Evolutionary conservation across 768 basidiomycete genomes (phyloP).

Genomic region (Pleurotus ostreatus): DNA sequence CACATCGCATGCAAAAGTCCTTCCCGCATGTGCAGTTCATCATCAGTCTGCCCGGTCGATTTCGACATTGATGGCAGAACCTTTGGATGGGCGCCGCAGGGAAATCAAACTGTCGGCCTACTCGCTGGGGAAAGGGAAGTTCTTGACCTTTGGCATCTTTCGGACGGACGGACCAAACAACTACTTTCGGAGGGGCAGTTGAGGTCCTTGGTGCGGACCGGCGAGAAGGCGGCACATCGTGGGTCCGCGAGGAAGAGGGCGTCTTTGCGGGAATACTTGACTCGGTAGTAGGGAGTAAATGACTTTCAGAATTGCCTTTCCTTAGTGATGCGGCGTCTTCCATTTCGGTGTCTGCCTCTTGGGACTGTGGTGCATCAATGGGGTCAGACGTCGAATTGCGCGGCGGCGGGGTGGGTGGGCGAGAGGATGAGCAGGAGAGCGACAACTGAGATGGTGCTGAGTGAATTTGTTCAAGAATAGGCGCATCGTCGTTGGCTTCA

Average conservation of each 20-base stretch:
- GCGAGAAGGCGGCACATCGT: neutral
- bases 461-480: neutral
- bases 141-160: constrained; percentile 1
- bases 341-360: too few relatives aligned
- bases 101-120: neutral
- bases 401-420: too few relatives aligned
- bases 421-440: too few relatives aligned
- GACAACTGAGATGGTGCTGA: too few relatives aligned
- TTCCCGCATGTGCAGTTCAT: constrained; percentile 17
- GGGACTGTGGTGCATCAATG: too few relatives aligned
- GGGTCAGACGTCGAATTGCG: too few relatives aligned
- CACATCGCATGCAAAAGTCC: constrained; percentile 13
- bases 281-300: too few relatives aligned
- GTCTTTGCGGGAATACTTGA: neutral
- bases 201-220: neutral
- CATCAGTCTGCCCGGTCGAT: constrained; percentile 5
- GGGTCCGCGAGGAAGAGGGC: neutral
- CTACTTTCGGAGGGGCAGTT: neutral
- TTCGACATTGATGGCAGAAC: constrained; percentile 4
- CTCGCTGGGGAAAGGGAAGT: constrained; percentile 1
- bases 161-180: neutral
- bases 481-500: neutral
- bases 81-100: neutral
- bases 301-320: too few relatives aligned
- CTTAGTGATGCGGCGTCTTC: too few relatives aligned